Evolutionary conservation across 129 eudicot species (phyloP).

Genomic region (Oenanthe sinensis): DNA sequence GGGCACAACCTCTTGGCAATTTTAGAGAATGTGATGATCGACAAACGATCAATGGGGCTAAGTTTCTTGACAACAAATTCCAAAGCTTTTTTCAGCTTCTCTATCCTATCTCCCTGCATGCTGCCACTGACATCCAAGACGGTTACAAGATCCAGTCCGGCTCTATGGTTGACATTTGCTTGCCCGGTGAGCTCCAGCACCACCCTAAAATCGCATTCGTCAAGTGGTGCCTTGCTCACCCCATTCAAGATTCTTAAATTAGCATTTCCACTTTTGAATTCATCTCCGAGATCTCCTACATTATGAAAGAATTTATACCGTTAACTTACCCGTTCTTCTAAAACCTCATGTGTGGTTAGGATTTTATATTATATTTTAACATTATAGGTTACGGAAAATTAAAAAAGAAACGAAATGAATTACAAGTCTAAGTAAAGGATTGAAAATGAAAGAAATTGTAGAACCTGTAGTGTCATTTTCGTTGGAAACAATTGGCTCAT

Average conservation of each 20-base stretch:
- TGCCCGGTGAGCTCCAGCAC: not conserved
- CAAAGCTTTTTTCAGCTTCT: not conserved
- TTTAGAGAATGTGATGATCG: not conserved
- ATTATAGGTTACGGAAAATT: no score
- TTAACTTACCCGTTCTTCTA: no score
- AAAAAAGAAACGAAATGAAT: no score
- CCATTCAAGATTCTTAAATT: not conserved
- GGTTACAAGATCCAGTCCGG: not conserved
- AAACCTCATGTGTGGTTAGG: no score
- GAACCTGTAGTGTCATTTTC: no score
- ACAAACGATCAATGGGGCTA: slow-evolving; percentile 2
- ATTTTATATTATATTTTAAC: no score
- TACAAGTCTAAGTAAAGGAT: no score
- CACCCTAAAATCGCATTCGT: not conserved
- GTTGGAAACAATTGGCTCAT: no score
- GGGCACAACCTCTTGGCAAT: not conserved
- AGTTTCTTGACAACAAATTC: slow-evolving; percentile 5
- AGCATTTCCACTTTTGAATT: not conserved
- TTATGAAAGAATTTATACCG: no score
- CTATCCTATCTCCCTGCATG: not conserved
- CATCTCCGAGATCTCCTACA: not conserved
- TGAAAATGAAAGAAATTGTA: no score
- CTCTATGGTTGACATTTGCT: not conserved
- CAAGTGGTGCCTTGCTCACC: not conserved
- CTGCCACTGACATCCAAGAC: slow-evolving; percentile 1